Conservation (phyloP, 2,329 filamentous ascomycete genomes). For the Fusarium nygamai region DNA sequence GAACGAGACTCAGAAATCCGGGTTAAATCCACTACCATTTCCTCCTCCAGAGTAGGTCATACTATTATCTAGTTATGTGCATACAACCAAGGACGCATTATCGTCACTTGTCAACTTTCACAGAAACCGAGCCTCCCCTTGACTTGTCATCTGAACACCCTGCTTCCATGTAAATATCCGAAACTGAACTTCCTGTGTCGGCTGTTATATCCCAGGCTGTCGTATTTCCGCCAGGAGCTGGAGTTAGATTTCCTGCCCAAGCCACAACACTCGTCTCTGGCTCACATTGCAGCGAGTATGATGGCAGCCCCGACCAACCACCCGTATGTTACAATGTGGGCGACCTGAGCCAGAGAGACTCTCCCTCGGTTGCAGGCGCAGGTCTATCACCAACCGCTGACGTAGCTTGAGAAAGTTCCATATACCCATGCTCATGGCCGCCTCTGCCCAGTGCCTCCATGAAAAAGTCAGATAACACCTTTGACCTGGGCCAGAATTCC, state of each 20-base stretch:
- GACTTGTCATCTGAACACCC: not conserved
- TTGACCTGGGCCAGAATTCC: slow-evolving; percentile 35
- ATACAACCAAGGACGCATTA: not conserved
- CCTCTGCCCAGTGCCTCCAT: not conserved
- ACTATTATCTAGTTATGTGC: not conserved
- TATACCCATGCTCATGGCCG: not conserved
- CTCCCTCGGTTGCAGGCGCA: not conserved
- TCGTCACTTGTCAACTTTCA: slow-evolving; percentile 7
- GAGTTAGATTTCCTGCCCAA: not conserved
- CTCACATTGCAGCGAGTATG: not conserved
- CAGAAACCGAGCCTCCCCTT: not conserved
- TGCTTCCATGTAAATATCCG: not conserved
- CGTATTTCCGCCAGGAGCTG: not conserved
- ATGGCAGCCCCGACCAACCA: not conserved
- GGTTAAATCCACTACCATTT: not conserved
- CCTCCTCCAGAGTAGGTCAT: not conserved
- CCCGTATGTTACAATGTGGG: not conserved
- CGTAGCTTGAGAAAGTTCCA: not conserved
- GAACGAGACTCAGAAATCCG: not conserved
- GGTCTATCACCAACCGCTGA: not conserved
- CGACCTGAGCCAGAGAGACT: not conserved
- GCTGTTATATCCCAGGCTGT: not conserved
- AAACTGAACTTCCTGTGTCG: not conserved
- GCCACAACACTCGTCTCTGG: not conserved
- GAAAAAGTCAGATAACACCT: not conserved